Percentiles rank a stretch among this genome's conserved stretches.
phyloP scores from a whole-genome alignment of 2,329 filamentous ascomycete species.

The Pseudocercospora fuligena region DNA sequence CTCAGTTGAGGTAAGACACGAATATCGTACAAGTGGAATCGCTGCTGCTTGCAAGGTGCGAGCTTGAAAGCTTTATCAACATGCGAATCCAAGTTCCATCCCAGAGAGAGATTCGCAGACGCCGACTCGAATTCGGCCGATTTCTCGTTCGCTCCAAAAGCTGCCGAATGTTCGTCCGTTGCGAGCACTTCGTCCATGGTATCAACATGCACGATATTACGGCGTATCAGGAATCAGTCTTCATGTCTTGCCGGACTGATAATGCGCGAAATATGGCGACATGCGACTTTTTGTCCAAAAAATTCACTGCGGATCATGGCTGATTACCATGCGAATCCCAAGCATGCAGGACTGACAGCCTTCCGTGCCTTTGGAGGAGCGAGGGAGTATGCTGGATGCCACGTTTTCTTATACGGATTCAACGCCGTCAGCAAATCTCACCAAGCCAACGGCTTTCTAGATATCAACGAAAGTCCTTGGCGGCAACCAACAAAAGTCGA shows the following conservation, averaged over 20 bases:
- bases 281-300: too few species aligned
- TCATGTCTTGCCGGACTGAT: too few species aligned
- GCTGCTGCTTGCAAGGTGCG: not conserved
- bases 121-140: not conserved
- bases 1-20: too few species aligned
- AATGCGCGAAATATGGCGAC: too few species aligned
- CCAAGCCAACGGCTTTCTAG: not conserved
- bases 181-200: not conserved
- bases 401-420: not conserved
- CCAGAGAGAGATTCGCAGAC: not conserved
- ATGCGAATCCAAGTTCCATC: not conserved
- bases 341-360: too few species aligned
- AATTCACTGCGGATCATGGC: too few species aligned
- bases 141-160: not conserved
- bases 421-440: not conserved
- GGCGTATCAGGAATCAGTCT: not conserved
- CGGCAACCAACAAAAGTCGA: not conserved
- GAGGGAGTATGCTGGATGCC: not conserved
- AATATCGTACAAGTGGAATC: not conserved
- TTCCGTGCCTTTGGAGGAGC: too few species aligned
- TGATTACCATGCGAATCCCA: too few species aligned
- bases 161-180: not conserved
- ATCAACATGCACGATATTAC: not conserved
- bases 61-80: not conserved
- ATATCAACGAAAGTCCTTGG: conserved; percentile 3